Percentiles rank a stretch among this genome's conserved stretches.
phyloP scores from a whole-genome alignment of 2,329 filamentous ascomycete species.

The Waltergamsia citrina region DNA sequence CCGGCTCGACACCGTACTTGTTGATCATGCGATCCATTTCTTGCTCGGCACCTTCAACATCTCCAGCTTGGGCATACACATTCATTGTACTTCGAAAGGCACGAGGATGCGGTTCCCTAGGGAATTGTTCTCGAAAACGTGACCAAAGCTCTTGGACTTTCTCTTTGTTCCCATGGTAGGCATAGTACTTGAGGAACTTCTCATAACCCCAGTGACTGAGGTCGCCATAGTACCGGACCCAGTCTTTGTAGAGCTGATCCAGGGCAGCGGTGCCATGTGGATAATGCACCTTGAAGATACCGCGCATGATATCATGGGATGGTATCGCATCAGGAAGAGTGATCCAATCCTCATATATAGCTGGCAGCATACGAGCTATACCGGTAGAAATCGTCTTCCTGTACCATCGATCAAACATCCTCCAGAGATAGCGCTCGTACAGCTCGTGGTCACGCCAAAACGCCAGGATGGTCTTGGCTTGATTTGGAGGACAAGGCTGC shows the following conservation, averaged over 20 bases:
- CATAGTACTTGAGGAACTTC: conserved; percentile 39
- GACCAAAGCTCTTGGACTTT: conserved; percentile 34
- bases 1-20: conserved; percentile 47
- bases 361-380: conserved; percentile 21
- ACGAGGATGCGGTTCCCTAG: conserved; percentile 20
- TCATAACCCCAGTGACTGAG: conserved; percentile 35
- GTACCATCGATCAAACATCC: conserved; percentile 18
- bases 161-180: conserved; percentile 34
- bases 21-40: conserved; percentile 53
- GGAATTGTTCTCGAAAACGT: conserved; percentile 27
- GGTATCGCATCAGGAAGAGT: conserved; percentile 26
- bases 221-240: conserved; percentile 27
- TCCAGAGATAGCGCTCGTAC: conserved; percentile 34
- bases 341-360: conserved; percentile 37
- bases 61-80: conserved; percentile 60
- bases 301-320: conserved; percentile 26
- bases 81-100: conserved; percentile 54
- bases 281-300: conserved; percentile 33
- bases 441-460: conserved; percentile 24
- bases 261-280: conserved; percentile 28
- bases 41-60: conserved; percentile 46
- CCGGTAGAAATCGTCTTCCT: conserved; percentile 14
- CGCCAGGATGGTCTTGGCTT: conserved; percentile 27
- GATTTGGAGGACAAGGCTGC: conserved; percentile 21
- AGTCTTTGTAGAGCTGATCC: conserved; percentile 38